Evolutionary conservation across 176 grass and related monocot genomes (phyloP).

Genomic region (sorghum (Sorghum bicolor)): Sorghum_bicolor_NCBIv3 NC_012872.2:55867001-55867500

Average conservation of each 20-base stretch:
- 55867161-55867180: conserved; percentile 12
- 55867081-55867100: conserved; percentile 26
- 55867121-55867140: background rate
- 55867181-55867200: conserved; percentile 24
- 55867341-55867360: background rate
- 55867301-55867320: background rate
- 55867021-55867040: conserved; percentile 26
- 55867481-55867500: background rate
- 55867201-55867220: conserved; percentile 79
- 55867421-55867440: background rate
- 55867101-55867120: conserved; percentile 25
- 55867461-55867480: background rate
- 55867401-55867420: background rate
- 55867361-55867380: background rate
- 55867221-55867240: conserved; percentile 54
- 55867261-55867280: background rate
- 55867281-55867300: background rate
- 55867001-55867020: conserved; percentile 7
- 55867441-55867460: background rate
- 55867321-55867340: background rate
- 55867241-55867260: background rate
- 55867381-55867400: background rate
- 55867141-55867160: conserved; percentile 7
- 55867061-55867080: conserved; percentile 29
- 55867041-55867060: conserved; percentile 22